phyloP scores from a whole-genome alignment of 345 rosid species.

The Eucalyptus decipiens region DNA sequence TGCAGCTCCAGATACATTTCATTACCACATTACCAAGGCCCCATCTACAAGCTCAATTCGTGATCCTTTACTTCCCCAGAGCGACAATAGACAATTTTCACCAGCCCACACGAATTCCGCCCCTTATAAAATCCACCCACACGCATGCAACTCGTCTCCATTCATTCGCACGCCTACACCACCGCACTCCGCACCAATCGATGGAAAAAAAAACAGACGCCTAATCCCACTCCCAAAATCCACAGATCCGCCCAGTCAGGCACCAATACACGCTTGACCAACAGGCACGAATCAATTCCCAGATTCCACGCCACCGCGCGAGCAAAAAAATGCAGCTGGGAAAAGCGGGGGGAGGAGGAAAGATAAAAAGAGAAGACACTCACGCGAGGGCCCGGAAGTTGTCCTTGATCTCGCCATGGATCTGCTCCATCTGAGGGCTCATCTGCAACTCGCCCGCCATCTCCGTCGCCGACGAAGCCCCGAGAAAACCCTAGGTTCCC shows the following conservation, averaged over 20 bases:
- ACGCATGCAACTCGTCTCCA: background rate
- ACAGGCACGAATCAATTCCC: background rate
- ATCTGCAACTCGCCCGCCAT: conserved; percentile 63
- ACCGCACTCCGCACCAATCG: background rate
- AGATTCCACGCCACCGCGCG: background rate
- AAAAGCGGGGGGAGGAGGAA: background rate
- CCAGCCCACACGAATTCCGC: background rate
- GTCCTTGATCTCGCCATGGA: conserved; percentile 94
- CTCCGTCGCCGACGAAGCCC: background rate
- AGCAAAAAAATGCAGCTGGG: background rate
- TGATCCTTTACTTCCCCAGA: background rate
- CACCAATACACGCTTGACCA: background rate
- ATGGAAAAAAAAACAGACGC: background rate
- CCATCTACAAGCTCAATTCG: background rate
- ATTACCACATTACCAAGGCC: background rate
- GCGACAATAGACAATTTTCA: background rate
- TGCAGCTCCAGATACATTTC: background rate
- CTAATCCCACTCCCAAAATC: background rate
- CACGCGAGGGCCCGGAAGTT: conserved; percentile 90
- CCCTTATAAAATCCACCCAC: background rate
- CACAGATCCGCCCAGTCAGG: background rate
- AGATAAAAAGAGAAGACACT: background rate
- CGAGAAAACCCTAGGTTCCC: background rate
- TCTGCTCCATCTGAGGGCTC: conserved; percentile 93
- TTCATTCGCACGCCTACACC: background rate